Evolutionary conservation across 2,329 filamentous ascomycete genomes (phyloP).

Genomic region (Nectriaceae sp.): DNA sequence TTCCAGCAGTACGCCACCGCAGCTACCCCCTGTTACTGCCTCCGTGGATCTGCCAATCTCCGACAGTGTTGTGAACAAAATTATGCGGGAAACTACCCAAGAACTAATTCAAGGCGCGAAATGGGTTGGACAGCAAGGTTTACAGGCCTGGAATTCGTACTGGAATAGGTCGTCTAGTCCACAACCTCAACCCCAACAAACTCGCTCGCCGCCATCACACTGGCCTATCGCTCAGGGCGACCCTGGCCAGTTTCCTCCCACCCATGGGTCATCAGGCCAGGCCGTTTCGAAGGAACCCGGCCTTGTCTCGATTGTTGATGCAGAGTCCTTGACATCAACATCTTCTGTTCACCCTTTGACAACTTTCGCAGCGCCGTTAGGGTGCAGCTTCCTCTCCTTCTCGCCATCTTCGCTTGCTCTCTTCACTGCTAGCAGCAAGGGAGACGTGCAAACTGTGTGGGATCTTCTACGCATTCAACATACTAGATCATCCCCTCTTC

Average conservation of each 20-base stretch:
- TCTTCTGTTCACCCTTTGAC: conserved; percentile 62
- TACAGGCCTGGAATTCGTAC: conserved; percentile 79
- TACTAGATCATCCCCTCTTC: conserved; percentile 62
- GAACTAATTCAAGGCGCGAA: conserved; percentile 73
- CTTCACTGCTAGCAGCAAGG: conserved; percentile 79
- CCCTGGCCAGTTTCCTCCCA: conserved; percentile 67
- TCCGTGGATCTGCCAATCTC: conserved; percentile 72
- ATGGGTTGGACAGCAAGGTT: conserved; percentile 76
- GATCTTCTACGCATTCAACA: conserved; percentile 69
- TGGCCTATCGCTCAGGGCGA: conserved; percentile 53
- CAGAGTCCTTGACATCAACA: conserved; percentile 59
- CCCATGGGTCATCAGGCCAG: conserved; percentile 65
- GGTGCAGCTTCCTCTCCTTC: conserved; percentile 81
- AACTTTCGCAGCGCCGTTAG: conserved; percentile 71
- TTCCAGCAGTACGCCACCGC: conserved; percentile 65
- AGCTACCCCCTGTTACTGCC: conserved; percentile 66
- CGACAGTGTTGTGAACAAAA: conserved; percentile 72
- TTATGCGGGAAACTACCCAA: conserved; percentile 78
- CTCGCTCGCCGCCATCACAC: conserved; percentile 49
- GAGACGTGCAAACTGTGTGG: conserved; percentile 83
- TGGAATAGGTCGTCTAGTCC: conserved; percentile 62
- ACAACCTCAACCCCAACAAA: conserved; percentile 44
- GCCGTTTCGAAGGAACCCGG: conserved; percentile 65
- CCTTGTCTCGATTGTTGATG: conserved; percentile 73
- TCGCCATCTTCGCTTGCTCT: conserved; percentile 72